These are phyloP conservation scores for Sporothrix inflata DNA, from an alignment of 2,329 filamentous ascomycete species.

Conservation along the genomic window DNA sequence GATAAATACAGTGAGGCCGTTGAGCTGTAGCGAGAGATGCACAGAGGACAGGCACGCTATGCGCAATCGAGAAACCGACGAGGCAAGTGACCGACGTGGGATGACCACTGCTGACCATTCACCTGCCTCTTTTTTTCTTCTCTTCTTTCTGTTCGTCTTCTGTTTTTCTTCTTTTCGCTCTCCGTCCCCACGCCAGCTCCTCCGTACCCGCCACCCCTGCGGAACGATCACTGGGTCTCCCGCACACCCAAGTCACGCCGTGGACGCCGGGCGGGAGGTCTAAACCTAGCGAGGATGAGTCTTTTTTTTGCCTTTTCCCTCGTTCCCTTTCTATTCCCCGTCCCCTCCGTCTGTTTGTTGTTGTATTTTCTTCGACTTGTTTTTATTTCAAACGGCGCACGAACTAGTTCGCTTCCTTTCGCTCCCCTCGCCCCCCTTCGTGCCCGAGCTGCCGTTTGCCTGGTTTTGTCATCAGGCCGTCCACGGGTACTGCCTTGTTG, in stretches of 20 bases:
- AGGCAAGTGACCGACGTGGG: conserved; percentile 1
- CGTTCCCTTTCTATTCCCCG: not conserved
- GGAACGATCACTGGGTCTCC: conserved; percentile 17
- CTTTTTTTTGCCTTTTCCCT: not conserved
- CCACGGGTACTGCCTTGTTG: not conserved
- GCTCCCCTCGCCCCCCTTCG: not conserved
- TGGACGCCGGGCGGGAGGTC: not conserved
- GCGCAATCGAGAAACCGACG: conserved; percentile 20
- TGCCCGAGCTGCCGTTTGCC: not conserved
- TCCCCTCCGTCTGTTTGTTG: not conserved
- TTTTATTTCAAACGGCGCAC: not conserved
- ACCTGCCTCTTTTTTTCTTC: not conserved
- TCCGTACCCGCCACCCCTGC: conserved; percentile 20
- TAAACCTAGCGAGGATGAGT: not conserved
- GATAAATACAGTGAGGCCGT: not conserved
- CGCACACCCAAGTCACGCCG: not conserved
- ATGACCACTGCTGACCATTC: not conserved
- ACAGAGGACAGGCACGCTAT: conserved; percentile 10
- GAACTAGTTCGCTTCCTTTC: conserved; percentile 5
- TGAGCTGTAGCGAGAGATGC: not conserved
- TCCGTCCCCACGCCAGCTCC: not conserved
- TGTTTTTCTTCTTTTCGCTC: not conserved
- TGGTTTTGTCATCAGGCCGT: conserved; percentile 15
- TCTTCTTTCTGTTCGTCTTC: not conserved
- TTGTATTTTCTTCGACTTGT: not conserved